phyloP scores from a whole-genome alignment of 192 early-diverging fungal species.

The Allomyces arbusculus region DNA sequence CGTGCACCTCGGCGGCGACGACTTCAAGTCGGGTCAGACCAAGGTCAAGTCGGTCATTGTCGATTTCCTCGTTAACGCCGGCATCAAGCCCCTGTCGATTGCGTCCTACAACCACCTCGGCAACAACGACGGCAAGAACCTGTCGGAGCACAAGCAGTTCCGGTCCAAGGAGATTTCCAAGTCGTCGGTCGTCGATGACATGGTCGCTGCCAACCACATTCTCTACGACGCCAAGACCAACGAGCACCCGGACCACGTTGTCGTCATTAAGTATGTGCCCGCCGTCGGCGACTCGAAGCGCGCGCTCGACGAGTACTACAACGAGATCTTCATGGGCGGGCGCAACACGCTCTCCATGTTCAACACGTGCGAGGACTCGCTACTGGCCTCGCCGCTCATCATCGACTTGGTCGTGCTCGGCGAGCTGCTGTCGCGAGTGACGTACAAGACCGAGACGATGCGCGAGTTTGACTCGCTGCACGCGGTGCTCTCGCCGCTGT shows the following conservation, averaged over 20 bases:
- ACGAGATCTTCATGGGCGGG: slow-evolving; percentile 98
- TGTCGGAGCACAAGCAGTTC: slow-evolving; percentile 94
- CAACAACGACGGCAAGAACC: slow-evolving; percentile 98
- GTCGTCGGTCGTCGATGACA: slow-evolving; percentile 96
- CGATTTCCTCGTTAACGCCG: slow-evolving; percentile 95
- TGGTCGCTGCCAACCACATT: slow-evolving; percentile 87
- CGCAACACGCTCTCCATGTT: slow-evolving; percentile 90
- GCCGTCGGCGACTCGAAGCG: slow-evolving; percentile 94
- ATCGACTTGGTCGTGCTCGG: slow-evolving; percentile 86
- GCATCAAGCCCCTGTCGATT: slow-evolving; percentile 93
- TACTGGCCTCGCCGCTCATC: slow-evolving; percentile 92
- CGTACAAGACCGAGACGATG: slow-evolving; percentile 64
- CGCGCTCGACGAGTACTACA: slow-evolving; percentile 93
- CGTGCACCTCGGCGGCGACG: slow-evolving; percentile 92
- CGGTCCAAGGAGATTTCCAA: slow-evolving; percentile 99
- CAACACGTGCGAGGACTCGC: slow-evolving; percentile 98
- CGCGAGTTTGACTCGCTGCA: slow-evolving; percentile 69
- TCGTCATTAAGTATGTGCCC: slow-evolving; percentile 98
- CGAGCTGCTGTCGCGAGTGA: slow-evolving; percentile 92
- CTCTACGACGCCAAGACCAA: slow-evolving; percentile 51
- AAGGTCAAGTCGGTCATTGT: slow-evolving; percentile 98
- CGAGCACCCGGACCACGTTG: slow-evolving; percentile 61
- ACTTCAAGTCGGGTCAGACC: slow-evolving; percentile 99
- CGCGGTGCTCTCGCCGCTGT: slow-evolving; percentile 78
- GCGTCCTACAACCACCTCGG: slow-evolving; percentile 96